These are phyloP conservation scores for Venturia nashicola DNA, from an alignment of 2,329 filamentous ascomycete genomes.

Conservation along the genomic window DNA sequence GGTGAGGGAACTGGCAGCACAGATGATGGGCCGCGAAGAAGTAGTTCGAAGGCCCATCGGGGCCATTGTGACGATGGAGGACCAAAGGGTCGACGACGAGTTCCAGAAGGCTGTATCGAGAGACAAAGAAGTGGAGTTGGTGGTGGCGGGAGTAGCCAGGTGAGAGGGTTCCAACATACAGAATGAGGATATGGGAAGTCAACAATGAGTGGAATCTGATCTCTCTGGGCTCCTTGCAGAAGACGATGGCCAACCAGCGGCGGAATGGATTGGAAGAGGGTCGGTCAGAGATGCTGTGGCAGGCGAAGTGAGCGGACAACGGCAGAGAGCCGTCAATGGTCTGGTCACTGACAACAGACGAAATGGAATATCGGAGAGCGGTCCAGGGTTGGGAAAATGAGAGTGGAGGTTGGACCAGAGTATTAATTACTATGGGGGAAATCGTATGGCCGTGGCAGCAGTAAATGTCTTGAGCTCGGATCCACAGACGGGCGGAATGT, in stretches of 20 bases:
- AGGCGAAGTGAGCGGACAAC: not conserved
- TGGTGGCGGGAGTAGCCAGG: not conserved
- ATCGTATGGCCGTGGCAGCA: too few relatives aligned
- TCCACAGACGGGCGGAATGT: not conserved
- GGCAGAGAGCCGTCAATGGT: not conserved
- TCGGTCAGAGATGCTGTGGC: conserved; percentile 1
- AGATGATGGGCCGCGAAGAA: not conserved
- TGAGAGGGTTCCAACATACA: not conserved
- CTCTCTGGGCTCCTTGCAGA: not conserved
- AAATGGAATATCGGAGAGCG: not conserved
- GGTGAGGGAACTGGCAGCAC: conserved; percentile 1
- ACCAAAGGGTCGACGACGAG: not conserved
- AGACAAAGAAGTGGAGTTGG: not conserved
- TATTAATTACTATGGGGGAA: not conserved
- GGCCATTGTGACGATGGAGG: not conserved
- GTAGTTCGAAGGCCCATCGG: not conserved
- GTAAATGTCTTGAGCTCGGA: not conserved
- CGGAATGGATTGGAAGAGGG: not conserved
- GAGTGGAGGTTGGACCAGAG: not conserved
- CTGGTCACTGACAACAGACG: not conserved
- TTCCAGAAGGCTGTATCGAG: conserved; percentile 1
- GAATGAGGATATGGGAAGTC: not conserved
- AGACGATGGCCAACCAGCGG: not conserved
- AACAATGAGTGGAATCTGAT: not conserved
- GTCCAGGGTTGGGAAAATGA: not conserved